phyloP scores from a whole-genome alignment of 306 rosid genomes.

The Adenanthera pavonina region DNA sequence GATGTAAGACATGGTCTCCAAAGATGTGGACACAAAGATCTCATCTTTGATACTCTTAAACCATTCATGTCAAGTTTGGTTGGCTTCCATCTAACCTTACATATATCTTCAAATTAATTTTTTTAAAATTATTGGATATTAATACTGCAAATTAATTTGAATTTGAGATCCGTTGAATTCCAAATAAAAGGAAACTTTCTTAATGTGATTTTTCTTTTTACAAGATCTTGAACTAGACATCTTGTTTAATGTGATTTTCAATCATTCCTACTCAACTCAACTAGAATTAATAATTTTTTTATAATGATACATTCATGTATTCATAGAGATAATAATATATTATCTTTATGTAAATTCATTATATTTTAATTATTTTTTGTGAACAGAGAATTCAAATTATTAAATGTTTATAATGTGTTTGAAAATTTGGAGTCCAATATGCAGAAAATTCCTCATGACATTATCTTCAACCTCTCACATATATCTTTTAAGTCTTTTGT shows the following conservation, averaged over 20 bases:
- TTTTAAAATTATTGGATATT: too few species aligned
- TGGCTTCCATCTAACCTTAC: constrained; percentile 47
- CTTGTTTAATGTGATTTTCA: too few species aligned
- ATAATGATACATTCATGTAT: too few species aligned
- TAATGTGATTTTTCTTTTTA: too few species aligned
- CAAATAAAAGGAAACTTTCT: too few species aligned
- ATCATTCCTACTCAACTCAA: too few species aligned
- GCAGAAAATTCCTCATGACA: constrained; percentile 32
- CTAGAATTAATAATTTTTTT: too few species aligned
- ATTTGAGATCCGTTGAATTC: too few species aligned
- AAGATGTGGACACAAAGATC: constrained; percentile 90
- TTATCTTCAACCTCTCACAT: constrained; percentile 29
- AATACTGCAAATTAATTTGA: too few species aligned
- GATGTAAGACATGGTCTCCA: constrained; percentile 76
- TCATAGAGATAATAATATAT: too few species aligned
- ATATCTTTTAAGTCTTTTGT: constrained; percentile 8
- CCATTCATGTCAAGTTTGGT: constrained; percentile 73
- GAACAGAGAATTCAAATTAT: not conserved
- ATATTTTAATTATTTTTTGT: not conserved
- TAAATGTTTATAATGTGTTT: constrained; percentile 45
- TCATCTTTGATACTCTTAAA: constrained; percentile 66
- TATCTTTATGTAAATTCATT: not conserved
- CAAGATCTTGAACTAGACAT: too few species aligned
- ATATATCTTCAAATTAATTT: not conserved
- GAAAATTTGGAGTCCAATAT: constrained; percentile 29